Conservation (phyloP, 257 asterid species). For the Salvia hispanica region DNA sequence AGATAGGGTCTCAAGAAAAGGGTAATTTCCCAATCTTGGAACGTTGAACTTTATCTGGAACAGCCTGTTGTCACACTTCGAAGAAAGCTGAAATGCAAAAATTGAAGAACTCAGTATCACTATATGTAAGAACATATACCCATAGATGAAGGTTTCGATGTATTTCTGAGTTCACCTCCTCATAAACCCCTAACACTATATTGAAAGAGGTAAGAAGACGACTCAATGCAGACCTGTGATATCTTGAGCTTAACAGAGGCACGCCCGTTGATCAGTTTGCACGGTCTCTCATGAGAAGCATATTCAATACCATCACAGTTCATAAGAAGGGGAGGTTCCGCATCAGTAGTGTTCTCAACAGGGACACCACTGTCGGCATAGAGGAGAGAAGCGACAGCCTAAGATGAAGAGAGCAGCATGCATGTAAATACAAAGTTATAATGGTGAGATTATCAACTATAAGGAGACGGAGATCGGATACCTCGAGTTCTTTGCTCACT, state of each 20-base stretch:
- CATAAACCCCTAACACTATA: background rate
- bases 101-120: slow-evolving; percentile 28
- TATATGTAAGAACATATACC: background rate
- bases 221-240: slow-evolving; percentile 59
- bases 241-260: slow-evolving; percentile 87
- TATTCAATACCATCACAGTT: slow-evolving; percentile 72
- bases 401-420: no score
- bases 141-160: background rate
- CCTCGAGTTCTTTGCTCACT: slow-evolving; percentile 73
- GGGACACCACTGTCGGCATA: slow-evolving; percentile 62
- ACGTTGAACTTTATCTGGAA: slow-evolving; percentile 66
- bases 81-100: slow-evolving; percentile 68
- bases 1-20: slow-evolving; percentile 60
- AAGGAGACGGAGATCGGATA: no score
- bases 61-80: slow-evolving; percentile 81
- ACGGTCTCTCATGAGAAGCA: slow-evolving; percentile 63
- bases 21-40: slow-evolving; percentile 54
- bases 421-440: no score
- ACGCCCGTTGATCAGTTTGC: slow-evolving; percentile 63
- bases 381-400: slow-evolving; percentile 65
- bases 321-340: slow-evolving; percentile 78
- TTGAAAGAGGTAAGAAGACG: background rate
- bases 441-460: no score
- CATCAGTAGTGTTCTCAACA: slow-evolving; percentile 74
- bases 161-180: slow-evolving; percentile 6